These are phyloP conservation scores for Yamadazyma diospyri DNA, from an alignment of 1,139 yeast species.

Conservation along the genomic window DNA sequence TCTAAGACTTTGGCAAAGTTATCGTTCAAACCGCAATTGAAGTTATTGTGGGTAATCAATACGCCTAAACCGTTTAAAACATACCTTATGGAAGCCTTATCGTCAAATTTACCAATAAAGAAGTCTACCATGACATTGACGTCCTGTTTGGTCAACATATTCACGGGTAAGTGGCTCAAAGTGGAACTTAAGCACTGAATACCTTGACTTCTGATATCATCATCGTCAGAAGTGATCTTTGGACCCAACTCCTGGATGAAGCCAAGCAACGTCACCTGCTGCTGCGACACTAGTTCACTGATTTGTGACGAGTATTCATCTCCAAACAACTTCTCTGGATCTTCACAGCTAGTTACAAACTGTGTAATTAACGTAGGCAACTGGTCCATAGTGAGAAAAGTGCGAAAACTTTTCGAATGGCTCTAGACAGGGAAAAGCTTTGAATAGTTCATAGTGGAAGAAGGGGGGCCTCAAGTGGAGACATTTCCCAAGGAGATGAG, in stretches of 20 bases:
- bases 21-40: constrained; percentile 23
- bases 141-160: constrained; percentile 56
- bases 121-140: constrained; percentile 65
- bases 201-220: constrained; percentile 47
- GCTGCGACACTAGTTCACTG: background rate
- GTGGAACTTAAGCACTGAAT: constrained; percentile 57
- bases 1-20: constrained; percentile 35
- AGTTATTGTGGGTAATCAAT: constrained; percentile 47
- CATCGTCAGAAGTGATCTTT: constrained; percentile 67
- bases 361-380: constrained; percentile 31
- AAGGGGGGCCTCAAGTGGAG: no score
- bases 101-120: constrained; percentile 63
- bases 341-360: constrained; percentile 30
- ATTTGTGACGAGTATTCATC: constrained; percentile 3
- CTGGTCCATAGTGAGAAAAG: constrained; percentile 4
- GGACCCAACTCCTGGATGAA: constrained; percentile 38
- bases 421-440: background rate
- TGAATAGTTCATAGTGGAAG: no score
- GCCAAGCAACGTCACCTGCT: constrained; percentile 20
- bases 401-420: constrained; percentile 3
- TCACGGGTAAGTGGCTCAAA: constrained; percentile 32
- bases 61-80: constrained; percentile 55
- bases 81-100: constrained; percentile 50
- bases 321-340: constrained; percentile 17
- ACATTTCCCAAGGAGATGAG: no score